Conservation (phyloP, 306 rosid species). For the Rubus idaeus region DNA sequence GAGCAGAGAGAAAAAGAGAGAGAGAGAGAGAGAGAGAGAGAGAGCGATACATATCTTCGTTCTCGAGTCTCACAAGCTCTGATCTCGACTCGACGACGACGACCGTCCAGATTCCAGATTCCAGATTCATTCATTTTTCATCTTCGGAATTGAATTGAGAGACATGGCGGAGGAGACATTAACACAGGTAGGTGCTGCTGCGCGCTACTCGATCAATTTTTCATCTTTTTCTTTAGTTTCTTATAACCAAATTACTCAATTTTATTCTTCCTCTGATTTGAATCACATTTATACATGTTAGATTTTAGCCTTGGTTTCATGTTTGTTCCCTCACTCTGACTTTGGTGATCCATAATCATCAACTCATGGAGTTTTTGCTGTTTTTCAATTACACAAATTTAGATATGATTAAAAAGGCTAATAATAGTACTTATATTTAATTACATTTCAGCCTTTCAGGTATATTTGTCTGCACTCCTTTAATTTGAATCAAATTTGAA, state of each 20-base stretch:
- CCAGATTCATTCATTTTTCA: neutral
- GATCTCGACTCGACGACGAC: neutral
- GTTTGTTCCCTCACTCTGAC: neutral
- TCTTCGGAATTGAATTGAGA: neutral
- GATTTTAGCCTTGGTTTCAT: neutral
- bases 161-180: slow-evolving; percentile 10
- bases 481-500: neutral
- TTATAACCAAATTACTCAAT: neutral
- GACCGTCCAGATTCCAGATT: slow-evolving; percentile 2
- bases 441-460: neutral
- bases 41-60: neutral
- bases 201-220: neutral
- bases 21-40: neutral
- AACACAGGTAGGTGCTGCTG: neutral
- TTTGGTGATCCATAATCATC: neutral
- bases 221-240: neutral
- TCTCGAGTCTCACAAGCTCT: neutral
- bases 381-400: neutral
- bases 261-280: neutral
- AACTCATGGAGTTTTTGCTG: neutral
- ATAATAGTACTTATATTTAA: neutral
- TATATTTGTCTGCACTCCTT: neutral
- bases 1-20: neutral
- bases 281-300: neutral
- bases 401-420: neutral